Conservation (phyloP, 208 protist genomes). For the Leishmania braziliensis region DNA sequence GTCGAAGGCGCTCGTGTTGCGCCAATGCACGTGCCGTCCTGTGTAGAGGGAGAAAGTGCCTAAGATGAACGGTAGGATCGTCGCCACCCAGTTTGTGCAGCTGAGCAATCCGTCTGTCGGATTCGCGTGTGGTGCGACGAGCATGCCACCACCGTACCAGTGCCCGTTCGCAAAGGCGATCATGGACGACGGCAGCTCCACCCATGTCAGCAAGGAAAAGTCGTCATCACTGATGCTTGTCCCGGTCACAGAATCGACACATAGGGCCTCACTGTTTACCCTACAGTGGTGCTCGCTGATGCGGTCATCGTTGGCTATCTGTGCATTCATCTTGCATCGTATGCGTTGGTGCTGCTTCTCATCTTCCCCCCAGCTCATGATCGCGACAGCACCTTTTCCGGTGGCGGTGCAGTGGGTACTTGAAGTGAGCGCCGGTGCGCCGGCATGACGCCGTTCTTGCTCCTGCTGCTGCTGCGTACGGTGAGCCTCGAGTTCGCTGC, state of each 20-base stretch:
- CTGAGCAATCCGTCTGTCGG: slow-evolving; percentile 76
- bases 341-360: neutral
- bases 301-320: neutral
- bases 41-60: slow-evolving; percentile 63
- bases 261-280: neutral
- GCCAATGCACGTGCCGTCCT: slow-evolving; percentile 67
- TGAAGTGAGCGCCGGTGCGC: neutral
- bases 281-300: neutral
- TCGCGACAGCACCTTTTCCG: neutral
- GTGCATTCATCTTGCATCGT: neutral
- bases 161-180: slow-evolving; percentile 82
- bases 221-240: neutral
- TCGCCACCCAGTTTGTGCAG: slow-evolving; percentile 75
- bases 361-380: neutral
- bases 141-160: slow-evolving; percentile 84
- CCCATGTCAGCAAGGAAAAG: slow-evolving; percentile 44
- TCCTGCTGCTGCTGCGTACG: slow-evolving; percentile 7
- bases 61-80: slow-evolving; percentile 51
- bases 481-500: slow-evolving; percentile 1
- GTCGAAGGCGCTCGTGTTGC: slow-evolving; percentile 68
- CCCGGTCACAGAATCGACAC: neutral
- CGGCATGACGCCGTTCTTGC: neutral
- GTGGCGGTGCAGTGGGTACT: neutral
- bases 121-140: slow-evolving; percentile 71
- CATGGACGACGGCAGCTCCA: slow-evolving; percentile 65